phyloP scores from a whole-genome alignment of 306 rosid species.

The Oemleria cerasiformis region DNA sequence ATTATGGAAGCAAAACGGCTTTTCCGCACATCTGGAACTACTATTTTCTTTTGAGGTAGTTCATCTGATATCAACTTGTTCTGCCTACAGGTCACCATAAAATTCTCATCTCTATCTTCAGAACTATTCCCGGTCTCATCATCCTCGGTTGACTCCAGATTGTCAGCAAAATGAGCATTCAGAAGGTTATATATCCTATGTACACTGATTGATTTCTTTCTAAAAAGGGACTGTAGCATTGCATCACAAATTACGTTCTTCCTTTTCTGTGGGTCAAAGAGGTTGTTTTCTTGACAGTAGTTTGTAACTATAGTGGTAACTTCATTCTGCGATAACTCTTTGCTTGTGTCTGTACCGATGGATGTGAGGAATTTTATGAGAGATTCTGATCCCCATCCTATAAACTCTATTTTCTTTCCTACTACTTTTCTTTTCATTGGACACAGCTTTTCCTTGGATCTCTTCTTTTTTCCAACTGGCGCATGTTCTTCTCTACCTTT shows the following conservation, averaged over 20 bases:
- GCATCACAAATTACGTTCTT: constrained; percentile 56
- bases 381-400: constrained; percentile 70
- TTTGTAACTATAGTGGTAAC: constrained; percentile 49
- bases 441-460: constrained; percentile 20
- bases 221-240: constrained; percentile 39
- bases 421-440: constrained; percentile 32
- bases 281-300: constrained; percentile 57
- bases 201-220: constrained; percentile 50
- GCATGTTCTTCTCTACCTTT: constrained; percentile 27
- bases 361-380: constrained; percentile 57
- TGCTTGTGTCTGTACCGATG: constrained; percentile 39
- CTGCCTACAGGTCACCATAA: constrained; percentile 22
- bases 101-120: constrained; percentile 37
- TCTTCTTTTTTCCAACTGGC: constrained; percentile 34
- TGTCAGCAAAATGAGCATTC: constrained; percentile 57
- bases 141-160: constrained; percentile 42
- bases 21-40: constrained; percentile 28
- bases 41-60: constrained; percentile 24
- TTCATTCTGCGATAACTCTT: constrained; percentile 52
- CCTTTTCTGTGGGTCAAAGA: constrained; percentile 58
- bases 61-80: constrained; percentile 26
- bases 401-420: constrained; percentile 47
- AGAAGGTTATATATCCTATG: constrained; percentile 51
- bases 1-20: constrained; percentile 54
- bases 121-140: constrained; percentile 33